phyloP scores from a whole-genome alignment of 2,329 filamentous ascomycete genomes.

The Dryadomyces quercus-mongolicae region DNA sequence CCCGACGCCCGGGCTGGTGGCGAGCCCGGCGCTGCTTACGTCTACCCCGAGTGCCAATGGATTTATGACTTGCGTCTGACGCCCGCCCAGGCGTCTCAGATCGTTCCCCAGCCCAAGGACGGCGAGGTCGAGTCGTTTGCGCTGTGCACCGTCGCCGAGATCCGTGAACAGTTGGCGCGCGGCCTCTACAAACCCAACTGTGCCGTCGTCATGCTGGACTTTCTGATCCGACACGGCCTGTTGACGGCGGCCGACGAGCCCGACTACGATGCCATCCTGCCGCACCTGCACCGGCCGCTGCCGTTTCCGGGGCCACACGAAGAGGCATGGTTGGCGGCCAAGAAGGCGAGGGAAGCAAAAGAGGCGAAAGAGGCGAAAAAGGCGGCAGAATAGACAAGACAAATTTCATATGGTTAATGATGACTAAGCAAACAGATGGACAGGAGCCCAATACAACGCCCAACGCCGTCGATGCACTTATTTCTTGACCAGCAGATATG shows the following conservation, averaged over 20 bases:
- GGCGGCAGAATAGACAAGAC: too few relatives aligned
- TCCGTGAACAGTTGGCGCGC: slow-evolving; percentile 48
- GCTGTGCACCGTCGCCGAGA: slow-evolving; percentile 65
- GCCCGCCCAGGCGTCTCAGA: slow-evolving; percentile 26
- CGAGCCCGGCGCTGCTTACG: slow-evolving; percentile 61
- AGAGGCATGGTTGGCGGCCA: neutral
- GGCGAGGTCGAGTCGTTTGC: slow-evolving; percentile 81
- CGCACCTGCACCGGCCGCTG: slow-evolving; percentile 63
- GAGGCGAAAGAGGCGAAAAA: too few relatives aligned
- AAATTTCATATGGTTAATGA: too few relatives aligned
- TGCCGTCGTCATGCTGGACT: slow-evolving; percentile 72
- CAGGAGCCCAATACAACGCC: too few relatives aligned
- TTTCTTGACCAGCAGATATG: slow-evolving; percentile 93
- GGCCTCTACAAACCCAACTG: slow-evolving; percentile 92
- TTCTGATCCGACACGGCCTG: slow-evolving; percentile 76
- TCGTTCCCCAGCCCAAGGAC: slow-evolving; percentile 67
- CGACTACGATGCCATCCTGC: slow-evolving; percentile 63
- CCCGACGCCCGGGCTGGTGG: slow-evolving; percentile 65
- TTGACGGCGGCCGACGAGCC: slow-evolving; percentile 68
- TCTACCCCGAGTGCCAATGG: slow-evolving; percentile 88
- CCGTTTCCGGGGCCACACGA: slow-evolving; percentile 64
- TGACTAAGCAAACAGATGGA: too few relatives aligned
- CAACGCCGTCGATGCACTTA: slow-evolving; percentile 23
- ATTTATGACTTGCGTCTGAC: slow-evolving; percentile 79
- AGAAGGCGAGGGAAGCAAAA: too few relatives aligned